Evolutionary conservation across 257 asterid genomes (phyloP), one percentile per base, ranked within the genome.

Genomic region (Fraxinus pennsylvanica): DNA sequence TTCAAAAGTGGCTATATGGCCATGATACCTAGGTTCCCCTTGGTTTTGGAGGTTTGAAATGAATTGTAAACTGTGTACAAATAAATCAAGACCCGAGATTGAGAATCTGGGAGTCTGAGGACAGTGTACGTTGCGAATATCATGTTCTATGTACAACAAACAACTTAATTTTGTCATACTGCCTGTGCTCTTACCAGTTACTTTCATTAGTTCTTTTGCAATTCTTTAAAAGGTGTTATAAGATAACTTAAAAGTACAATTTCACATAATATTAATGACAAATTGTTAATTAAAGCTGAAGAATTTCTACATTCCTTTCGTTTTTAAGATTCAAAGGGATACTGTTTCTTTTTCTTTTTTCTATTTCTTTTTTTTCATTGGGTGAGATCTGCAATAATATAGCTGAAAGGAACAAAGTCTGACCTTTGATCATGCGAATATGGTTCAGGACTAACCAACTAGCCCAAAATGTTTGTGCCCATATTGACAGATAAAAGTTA

Each of bases 1-100:
- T 73, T 66, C 45, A 59, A 54, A 67, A 69, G 72, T 76, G 67
- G 76, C 52, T 61, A 50, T 63, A 13, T 79, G 66, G 41, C 66
- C 71, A n/a, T 22, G 63, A 68, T 36, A 74, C 39, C 22, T 39
- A 36, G 66, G 71, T 72, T 67, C 13, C 13, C 63, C 25, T 74
- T 21, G 25, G 15, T 15, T 30, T 54, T 73, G 12, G 52, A 21
- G 52, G 66, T 72, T 74, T 76, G 17, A 67, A 63, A 21, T 17
- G 73, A 73, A 71, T 27, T 63, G 41, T 67, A 63, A 36, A 69
- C 38, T 8, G 15, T 8, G 15, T 57, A 38, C 30, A 29, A 72
- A 66, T 39, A 29, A 72, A 77, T n/a, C n/a, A 38, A 13, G 74
- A 39, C 50, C 50, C 22, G 29, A 73, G 79, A 32, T 45, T 25